A percentile compares a stretch with the other conserved stretches of the same genome.
Evolutionary conservation across 208 protist genomes (phyloP).

Genomic region (Herpetomonas tarakana): DNA sequence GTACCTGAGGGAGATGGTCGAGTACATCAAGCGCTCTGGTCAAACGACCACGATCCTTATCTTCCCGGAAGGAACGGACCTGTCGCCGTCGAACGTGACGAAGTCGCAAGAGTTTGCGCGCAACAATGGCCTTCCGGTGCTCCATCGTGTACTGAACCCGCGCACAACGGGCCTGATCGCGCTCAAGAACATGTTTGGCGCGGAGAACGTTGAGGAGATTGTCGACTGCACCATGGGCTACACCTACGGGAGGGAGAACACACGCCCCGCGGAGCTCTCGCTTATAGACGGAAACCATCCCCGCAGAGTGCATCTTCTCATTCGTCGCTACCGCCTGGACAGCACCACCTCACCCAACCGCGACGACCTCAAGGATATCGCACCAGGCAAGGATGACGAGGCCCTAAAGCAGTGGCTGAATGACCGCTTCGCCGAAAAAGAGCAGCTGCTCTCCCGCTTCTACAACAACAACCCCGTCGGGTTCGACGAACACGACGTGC

Average conservation of each 20-base stretch:
- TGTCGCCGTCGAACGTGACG: conserved; percentile 63
- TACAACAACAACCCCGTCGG: conserved; percentile 49
- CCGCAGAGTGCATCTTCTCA: conserved; percentile 70
- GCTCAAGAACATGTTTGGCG: conserved; percentile 66
- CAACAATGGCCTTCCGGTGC: conserved; percentile 45
- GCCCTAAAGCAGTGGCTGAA: conserved; percentile 55
- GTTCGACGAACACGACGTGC: conserved; percentile 57
- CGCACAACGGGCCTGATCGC: conserved; percentile 67
- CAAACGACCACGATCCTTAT: conserved; percentile 56
- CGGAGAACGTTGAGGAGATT: conserved; percentile 69
- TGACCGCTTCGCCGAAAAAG: conserved; percentile 79
- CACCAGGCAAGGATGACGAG: conserved; percentile 41
- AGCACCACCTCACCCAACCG: conserved; percentile 4
- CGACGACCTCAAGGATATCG: conserved; percentile 6
- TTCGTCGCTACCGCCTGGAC: conserved; percentile 29
- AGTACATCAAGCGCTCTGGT: conserved; percentile 30
- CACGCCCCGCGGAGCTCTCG: conserved; percentile 61
- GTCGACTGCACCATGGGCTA: conserved; percentile 88
- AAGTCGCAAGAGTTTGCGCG: conserved; percentile 62
- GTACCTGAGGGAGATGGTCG: conserved; percentile 54
- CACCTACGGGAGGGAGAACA: conserved; percentile 47
- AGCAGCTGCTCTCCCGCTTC: conserved; percentile 77
- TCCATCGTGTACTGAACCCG: conserved; percentile 80
- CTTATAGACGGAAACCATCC: conserved; percentile 71
- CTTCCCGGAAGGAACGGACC: conserved; percentile 87